Conservation (phyloP, 805 yeast genomes). For the Candida adriatica region DNA sequence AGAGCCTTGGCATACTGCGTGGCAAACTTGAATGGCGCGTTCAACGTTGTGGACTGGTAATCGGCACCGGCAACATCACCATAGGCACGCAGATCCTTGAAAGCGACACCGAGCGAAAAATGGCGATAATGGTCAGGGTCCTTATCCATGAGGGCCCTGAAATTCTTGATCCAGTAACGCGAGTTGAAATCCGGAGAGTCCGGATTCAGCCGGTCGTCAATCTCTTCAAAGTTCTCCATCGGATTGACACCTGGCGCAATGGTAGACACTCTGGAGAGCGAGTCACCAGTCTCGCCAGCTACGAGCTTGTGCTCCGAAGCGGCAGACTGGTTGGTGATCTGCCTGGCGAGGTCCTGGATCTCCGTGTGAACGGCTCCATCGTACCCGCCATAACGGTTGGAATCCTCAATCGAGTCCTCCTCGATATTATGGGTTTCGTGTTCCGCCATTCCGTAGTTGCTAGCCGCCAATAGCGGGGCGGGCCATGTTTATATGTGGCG, state of each 20-base stretch:
- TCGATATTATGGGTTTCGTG: slow-evolving; percentile 4
- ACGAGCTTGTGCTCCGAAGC: slow-evolving; percentile 4
- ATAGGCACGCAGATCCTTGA: slow-evolving; percentile 50
- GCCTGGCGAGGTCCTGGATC: slow-evolving; percentile 33
- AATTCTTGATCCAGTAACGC: slow-evolving; percentile 56
- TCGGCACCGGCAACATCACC: slow-evolving; percentile 58
- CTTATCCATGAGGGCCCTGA: slow-evolving; percentile 41
- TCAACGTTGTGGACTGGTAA: slow-evolving; percentile 56
- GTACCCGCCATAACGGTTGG: slow-evolving; percentile 26
- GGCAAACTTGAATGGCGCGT: slow-evolving; percentile 27
- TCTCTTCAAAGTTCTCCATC: slow-evolving; percentile 19
- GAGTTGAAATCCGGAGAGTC: slow-evolving; percentile 47
- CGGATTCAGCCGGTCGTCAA: slow-evolving; percentile 51
- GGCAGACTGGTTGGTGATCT: slow-evolving; percentile 24
- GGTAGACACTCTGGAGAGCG: slow-evolving; percentile 16
- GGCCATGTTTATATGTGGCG: too few relatives aligned
- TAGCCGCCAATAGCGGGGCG: too few relatives aligned
- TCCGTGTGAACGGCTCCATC: slow-evolving; percentile 23
- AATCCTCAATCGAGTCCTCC: slow-evolving; percentile 4
- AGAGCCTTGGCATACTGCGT: slow-evolving; percentile 11
- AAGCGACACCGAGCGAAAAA: slow-evolving; percentile 49
- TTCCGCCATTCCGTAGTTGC: background rate
- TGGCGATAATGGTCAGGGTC: slow-evolving; percentile 59
- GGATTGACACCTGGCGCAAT: slow-evolving; percentile 35
- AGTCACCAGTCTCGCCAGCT: slow-evolving; percentile 6